A percentile compares a stretch with the other conserved stretches of the same genome.
Evolutionary conservation across 2,329 filamentous ascomycete species (phyloP).

Genomic region (Phyllosticta citrichinensis): DNA sequence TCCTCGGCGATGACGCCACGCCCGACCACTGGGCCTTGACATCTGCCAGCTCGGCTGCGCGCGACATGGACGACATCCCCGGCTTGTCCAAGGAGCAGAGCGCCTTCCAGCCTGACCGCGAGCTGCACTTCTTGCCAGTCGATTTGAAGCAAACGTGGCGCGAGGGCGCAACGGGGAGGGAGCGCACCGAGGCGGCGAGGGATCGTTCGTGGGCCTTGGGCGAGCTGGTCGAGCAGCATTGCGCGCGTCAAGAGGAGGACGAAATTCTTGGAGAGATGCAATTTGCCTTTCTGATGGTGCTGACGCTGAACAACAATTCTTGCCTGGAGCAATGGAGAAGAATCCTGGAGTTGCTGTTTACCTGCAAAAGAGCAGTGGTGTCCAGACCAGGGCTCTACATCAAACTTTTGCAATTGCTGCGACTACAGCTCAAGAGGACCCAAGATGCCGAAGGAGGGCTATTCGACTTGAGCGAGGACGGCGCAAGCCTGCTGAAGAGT

Average conservation of each 20-base stretch:
- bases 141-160: conserved; percentile 55
- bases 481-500: conserved; percentile 41
- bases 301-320: conserved; percentile 56
- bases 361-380: conserved; percentile 42
- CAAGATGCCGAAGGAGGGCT: conserved; percentile 51
- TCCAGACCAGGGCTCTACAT: conserved; percentile 42
- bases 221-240: conserved; percentile 38
- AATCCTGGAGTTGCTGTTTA: conserved; percentile 46
- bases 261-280: conserved; percentile 49
- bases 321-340: conserved; percentile 58
- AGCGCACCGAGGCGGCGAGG: conserved; percentile 51
- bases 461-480: conserved; percentile 48
- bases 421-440: conserved; percentile 45
- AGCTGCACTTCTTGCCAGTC: conserved; percentile 46
- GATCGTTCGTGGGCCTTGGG: conserved; percentile 53
- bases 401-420: conserved; percentile 39
- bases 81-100: conserved; percentile 35
- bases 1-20: conserved; percentile 36
- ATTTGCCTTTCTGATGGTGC: conserved; percentile 52
- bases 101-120: conserved; percentile 24
- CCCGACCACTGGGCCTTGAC: conserved; percentile 46
- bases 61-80: conserved; percentile 51
- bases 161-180: conserved; percentile 49
- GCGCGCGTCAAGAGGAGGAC: conserved; percentile 21
- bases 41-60: conserved; percentile 46